These are phyloP conservation scores for Vachellia collinsii DNA, from an alignment of 306 rosid species.

Conservation along the genomic window DNA sequence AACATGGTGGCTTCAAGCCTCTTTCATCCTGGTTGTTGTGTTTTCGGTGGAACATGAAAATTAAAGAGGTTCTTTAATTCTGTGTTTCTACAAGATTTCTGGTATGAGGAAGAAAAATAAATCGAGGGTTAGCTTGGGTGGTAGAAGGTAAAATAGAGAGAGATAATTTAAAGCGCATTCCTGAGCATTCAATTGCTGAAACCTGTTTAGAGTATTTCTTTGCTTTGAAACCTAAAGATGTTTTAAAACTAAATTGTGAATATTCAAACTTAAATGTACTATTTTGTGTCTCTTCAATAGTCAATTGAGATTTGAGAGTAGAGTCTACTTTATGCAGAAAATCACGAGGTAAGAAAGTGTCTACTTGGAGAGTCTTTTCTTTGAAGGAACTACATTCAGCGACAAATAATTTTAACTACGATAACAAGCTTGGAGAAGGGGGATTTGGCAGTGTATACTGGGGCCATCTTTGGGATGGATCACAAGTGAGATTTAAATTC, in stretches of 20 bases:
- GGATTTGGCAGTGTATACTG: constrained; percentile 98
- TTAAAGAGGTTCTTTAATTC: constrained; percentile 41
- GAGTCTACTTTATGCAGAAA: constrained; percentile 58
- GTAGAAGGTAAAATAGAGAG: neutral
- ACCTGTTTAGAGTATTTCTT: constrained; percentile 4
- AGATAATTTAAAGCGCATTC: constrained; percentile 21
- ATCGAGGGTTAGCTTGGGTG: constrained; percentile 10
- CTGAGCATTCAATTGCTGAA: constrained; percentile 8
- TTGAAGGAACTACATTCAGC: constrained; percentile 94
- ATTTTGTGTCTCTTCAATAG: constrained; percentile 2
- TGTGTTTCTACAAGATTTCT: constrained; percentile 41
- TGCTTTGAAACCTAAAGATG: neutral
- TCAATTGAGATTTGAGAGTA: constrained; percentile 28
- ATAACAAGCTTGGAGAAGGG: constrained; percentile 99
- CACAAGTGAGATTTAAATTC: constrained; percentile 60
- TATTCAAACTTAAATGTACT: constrained; percentile 22
- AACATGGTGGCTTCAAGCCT: constrained; percentile 14
- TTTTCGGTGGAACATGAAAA: constrained; percentile 23
- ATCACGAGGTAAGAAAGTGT: constrained; percentile 76
- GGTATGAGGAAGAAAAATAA: constrained; percentile 16
- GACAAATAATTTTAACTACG: constrained; percentile 94
- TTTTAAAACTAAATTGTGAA: neutral
- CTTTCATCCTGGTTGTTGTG: neutral
- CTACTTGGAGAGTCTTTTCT: constrained; percentile 90
- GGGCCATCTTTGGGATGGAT: constrained; percentile 99